phyloP scores from a whole-genome alignment of 495 filamentous ascomycete species.

The Neurospora terricola region DNA sequence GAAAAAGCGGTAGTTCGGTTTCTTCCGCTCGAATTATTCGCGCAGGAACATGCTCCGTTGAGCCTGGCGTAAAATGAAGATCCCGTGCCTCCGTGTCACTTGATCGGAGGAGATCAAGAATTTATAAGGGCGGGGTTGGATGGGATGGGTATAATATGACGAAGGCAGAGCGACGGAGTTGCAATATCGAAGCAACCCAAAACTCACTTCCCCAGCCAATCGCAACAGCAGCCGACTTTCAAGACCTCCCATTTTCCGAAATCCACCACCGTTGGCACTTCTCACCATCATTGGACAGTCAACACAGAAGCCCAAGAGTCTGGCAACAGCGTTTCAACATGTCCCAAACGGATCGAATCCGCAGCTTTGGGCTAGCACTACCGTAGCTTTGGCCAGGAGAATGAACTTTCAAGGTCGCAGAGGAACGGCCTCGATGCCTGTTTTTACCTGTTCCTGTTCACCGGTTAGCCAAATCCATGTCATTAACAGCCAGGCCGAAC shows the following conservation, averaged over 20 bases:
- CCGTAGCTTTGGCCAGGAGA: not conserved
- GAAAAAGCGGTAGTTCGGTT: not conserved
- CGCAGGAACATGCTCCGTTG: not conserved
- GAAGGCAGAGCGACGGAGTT: not conserved
- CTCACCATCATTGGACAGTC: not conserved
- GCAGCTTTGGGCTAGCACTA: not conserved
- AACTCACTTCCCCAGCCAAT: not conserved
- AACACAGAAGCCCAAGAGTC: not conserved
- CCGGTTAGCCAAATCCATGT: not conserved
- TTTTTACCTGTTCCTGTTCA: not conserved
- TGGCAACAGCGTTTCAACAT: not conserved
- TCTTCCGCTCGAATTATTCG: not conserved
- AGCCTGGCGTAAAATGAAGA: not conserved
- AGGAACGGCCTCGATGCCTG: not conserved
- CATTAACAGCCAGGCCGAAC: not conserved
- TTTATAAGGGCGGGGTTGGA: not conserved
- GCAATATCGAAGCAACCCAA: not conserved
- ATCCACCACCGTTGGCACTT: not conserved
- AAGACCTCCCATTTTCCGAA: not conserved
- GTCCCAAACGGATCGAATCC: not conserved
- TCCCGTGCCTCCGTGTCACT: not conserved
- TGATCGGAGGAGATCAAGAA: not conserved
- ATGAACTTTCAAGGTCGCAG: not conserved
- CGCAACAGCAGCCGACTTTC: not conserved
- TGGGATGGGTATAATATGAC: not conserved